These are phyloP conservation scores for Podaxis sp. DNA, from an alignment of 768 basidiomycete species.

Conservation along the genomic window DNA sequence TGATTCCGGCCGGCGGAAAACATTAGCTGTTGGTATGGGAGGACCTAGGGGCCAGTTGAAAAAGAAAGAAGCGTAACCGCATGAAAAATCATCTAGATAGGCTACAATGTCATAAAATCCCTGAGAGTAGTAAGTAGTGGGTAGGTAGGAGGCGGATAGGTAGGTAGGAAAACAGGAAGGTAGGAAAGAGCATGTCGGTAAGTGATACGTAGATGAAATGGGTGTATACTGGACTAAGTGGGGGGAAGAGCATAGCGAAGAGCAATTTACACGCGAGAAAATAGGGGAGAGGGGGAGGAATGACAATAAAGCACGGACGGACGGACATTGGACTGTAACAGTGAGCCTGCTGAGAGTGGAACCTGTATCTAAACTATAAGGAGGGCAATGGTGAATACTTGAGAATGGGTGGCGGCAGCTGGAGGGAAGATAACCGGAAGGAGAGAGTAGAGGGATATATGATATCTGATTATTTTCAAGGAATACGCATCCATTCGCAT, in stretches of 20 bases:
- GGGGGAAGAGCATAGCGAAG: not conserved
- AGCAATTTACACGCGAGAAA: not conserved
- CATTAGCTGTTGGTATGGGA: no score
- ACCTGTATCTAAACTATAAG: not conserved
- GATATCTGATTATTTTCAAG: constrained; percentile 2
- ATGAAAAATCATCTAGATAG: constrained; percentile 5
- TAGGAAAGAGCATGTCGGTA: not conserved
- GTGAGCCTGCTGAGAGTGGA: not conserved
- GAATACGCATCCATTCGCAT: not conserved
- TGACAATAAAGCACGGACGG: not conserved
- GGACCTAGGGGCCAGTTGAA: not conserved
- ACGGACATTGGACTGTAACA: not conserved
- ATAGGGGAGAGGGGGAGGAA: not conserved
- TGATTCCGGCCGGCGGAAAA: no score
- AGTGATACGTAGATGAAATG: not conserved
- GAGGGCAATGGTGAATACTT: not conserved
- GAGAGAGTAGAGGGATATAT: not conserved
- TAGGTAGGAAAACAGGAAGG: no score
- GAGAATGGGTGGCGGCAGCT: not conserved
- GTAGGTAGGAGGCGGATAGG: not conserved
- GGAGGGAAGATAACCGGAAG: not conserved
- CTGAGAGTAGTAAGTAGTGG: not conserved
- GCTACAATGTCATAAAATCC: constrained; percentile 9
- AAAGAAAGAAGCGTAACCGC: not conserved
- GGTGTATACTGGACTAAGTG: not conserved